These are phyloP conservation scores for Termitomyces sp. DNA, from an alignment of 768 basidiomycete species.

Conservation along the genomic window DNA sequence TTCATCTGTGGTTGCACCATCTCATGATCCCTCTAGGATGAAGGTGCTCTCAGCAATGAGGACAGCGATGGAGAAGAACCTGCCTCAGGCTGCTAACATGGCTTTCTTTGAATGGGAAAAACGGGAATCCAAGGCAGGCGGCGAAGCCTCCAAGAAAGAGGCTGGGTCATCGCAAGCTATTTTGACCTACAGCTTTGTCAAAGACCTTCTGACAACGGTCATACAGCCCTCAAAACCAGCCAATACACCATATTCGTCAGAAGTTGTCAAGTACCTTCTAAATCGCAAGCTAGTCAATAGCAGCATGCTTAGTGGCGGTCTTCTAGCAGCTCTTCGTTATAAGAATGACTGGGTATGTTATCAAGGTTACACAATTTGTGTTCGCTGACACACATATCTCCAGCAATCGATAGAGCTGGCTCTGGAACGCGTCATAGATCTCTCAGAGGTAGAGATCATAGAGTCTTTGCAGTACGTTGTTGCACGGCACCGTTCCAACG, in stretches of 20 bases:
- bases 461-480: slow-evolving; percentile 43
- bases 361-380: neutral
- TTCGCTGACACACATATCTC: neutral
- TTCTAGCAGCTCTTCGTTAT: slow-evolving; percentile 47
- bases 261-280: slow-evolving; percentile 54
- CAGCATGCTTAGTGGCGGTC: slow-evolving; percentile 56
- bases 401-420: slow-evolving; percentile 46
- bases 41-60: slow-evolving; percentile 22
- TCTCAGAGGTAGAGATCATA: slow-evolving; percentile 63
- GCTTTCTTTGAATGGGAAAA: slow-evolving; percentile 61
- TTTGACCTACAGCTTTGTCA: slow-evolving; percentile 49
- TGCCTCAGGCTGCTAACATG: slow-evolving; percentile 47
- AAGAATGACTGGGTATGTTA: slow-evolving; percentile 64
- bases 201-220: slow-evolving; percentile 47
- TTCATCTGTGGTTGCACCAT: neutral
- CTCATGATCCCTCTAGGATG: slow-evolving; percentile 12
- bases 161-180: neutral
- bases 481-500: slow-evolving; percentile 25
- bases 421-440: slow-evolving; percentile 49
- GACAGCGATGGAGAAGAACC: slow-evolving; percentile 22
- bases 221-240: slow-evolving; percentile 36
- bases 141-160: slow-evolving; percentile 1
- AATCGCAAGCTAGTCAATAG: slow-evolving; percentile 49
- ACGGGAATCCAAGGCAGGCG: slow-evolving; percentile 22
- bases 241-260: slow-evolving; percentile 44